phyloP scores from a whole-genome alignment of 176 grass and related monocot species.

The Puya raimondii region DNA sequence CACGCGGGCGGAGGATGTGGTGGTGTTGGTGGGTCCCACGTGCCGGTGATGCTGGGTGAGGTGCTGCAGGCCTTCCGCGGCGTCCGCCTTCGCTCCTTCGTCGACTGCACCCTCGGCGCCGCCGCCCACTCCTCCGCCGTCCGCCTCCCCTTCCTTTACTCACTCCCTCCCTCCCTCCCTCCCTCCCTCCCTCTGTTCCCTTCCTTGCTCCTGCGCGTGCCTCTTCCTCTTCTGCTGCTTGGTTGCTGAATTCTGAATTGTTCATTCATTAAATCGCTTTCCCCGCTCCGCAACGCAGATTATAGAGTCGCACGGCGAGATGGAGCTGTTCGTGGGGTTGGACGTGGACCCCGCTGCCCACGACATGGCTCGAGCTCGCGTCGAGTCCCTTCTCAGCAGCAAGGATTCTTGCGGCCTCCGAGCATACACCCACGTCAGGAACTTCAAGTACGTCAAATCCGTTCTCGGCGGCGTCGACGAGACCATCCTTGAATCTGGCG shows the following conservation, averaged over 20 bases:
- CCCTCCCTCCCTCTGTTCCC: too few relatives aligned
- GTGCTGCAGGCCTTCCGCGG: constrained; percentile 55
- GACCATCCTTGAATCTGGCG: constrained; percentile 25
- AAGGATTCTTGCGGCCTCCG: constrained; percentile 19
- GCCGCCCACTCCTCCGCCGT: constrained; percentile 76
- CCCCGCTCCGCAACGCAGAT: constrained; percentile 25
- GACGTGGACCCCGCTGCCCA: constrained; percentile 67
- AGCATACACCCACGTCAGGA: constrained; percentile 53
- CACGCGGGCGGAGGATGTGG: constrained; percentile 10
- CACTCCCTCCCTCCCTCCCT: neutral
- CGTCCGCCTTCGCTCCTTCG: constrained; percentile 62
- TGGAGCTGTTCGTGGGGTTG: constrained; percentile 86
- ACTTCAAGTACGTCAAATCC: constrained; percentile 83
- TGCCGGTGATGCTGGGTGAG: constrained; percentile 68
- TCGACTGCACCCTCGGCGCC: constrained; percentile 90
- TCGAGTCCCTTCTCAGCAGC: constrained; percentile 38
- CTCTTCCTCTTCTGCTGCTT: constrained; percentile 17
- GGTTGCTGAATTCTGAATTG: too few relatives aligned
- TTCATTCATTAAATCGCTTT: too few relatives aligned
- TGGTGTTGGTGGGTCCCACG: constrained; percentile 19
- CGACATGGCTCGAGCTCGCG: constrained; percentile 35
- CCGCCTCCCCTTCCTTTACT: constrained; percentile 1
- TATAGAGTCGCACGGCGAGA: constrained; percentile 77
- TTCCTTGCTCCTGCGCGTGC: too few relatives aligned
- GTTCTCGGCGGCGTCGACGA: constrained; percentile 37